A percentile compares a stretch with the other conserved stretches of the same genome.
Evolutionary conservation across 192 early-diverging fungal species (phyloP).

Genomic region (Podila horticola): DNA sequence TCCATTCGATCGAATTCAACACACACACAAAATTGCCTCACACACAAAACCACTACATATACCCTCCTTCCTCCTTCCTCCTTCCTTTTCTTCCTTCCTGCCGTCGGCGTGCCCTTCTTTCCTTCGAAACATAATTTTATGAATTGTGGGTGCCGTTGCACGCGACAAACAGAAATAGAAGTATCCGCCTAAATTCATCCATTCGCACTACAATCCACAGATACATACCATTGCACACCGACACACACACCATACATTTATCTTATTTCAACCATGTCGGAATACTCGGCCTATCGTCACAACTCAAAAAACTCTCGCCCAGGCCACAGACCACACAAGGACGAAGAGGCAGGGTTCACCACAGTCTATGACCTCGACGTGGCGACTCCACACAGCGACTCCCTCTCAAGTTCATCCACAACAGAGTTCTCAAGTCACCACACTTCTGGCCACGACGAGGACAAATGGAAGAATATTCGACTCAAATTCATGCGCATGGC

Average conservation of each 20-base stretch:
- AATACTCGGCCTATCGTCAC: slow-evolving; percentile 20
- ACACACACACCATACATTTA: too few relatives aligned
- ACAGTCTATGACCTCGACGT: neutral
- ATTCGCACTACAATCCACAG: too few relatives aligned
- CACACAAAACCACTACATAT: neutral
- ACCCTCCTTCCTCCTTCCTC: neutral
- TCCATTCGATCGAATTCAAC: neutral
- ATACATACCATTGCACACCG: too few relatives aligned
- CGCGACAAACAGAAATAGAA: too few relatives aligned
- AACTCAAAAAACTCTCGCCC: neutral
- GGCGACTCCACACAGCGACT: neutral
- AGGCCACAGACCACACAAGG: neutral
- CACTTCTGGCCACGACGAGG: neutral
- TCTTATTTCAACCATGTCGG: slow-evolving; percentile 7
- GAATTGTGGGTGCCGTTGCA: too few relatives aligned
- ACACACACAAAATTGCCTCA: too few relatives aligned
- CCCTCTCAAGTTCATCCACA: neutral
- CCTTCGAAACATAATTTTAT: neutral
- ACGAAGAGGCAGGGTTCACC: neutral
- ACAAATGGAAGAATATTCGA: slow-evolving; percentile 30
- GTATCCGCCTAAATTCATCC: too few relatives aligned
- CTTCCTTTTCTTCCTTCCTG: neutral
- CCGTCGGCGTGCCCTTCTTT: neutral
- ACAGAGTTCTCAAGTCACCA: neutral
- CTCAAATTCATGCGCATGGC: slow-evolving; percentile 38